phyloP scores from a whole-genome alignment of 108 stramenopile genomes.

The Pseudonitzschia pungens region DNA sequence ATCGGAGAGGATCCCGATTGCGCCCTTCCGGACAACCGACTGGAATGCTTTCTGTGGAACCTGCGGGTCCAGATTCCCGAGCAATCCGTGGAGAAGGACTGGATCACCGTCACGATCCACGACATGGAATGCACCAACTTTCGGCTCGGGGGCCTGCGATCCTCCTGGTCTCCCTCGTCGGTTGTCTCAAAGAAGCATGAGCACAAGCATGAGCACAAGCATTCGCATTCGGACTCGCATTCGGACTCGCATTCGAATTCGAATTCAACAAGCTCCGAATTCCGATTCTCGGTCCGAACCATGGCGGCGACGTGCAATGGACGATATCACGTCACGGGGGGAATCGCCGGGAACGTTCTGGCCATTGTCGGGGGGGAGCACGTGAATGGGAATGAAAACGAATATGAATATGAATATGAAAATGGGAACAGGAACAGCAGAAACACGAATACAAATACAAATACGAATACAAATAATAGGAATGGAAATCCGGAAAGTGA shows the following conservation, averaged over 20 bases:
- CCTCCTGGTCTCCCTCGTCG: neutral
- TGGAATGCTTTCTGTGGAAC: constrained; percentile 71
- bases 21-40: too few species aligned
- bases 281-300: constrained; percentile 22
- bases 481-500: too few species aligned
- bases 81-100: constrained; percentile 41
- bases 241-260: too few species aligned
- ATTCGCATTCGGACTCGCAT: too few species aligned
- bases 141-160: neutral
- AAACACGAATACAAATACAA: too few species aligned
- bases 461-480: too few species aligned
- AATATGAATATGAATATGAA: neutral
- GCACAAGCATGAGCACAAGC: neutral
- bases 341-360: constrained; percentile 45
- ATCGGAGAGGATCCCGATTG: too few species aligned
- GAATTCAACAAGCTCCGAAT: neutral
- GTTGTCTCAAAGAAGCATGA: too few species aligned
- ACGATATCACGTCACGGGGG: constrained; percentile 52
- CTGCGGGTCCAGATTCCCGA: constrained; percentile 50
- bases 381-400: too few species aligned
- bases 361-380: constrained; percentile 22
- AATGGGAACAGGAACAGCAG: neutral
- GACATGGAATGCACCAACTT: constrained; percentile 58
- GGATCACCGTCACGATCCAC: constrained; percentile 46
- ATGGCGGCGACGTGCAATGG: constrained; percentile 57